Percentiles rank a stretch among this genome's conserved stretches.
Evolutionary conservation across 805 yeast genomes (phyloP).

Genomic region (Metschnikowia baotianmanensis): DNA sequence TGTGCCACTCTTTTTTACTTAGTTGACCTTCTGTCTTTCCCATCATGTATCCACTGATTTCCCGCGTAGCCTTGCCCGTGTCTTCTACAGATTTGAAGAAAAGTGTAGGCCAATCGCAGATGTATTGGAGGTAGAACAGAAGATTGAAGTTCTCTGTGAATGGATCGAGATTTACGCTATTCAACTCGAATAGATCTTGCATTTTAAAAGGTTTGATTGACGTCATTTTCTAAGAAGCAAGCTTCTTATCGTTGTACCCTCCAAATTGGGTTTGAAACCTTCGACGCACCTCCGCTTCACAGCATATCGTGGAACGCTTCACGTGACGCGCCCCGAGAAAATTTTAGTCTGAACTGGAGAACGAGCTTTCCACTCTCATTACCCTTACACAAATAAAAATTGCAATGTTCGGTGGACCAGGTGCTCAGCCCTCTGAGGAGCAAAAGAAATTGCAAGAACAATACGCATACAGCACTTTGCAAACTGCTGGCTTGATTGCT

Average conservation of each 20-base stretch:
- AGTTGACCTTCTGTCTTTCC: constrained; percentile 90
- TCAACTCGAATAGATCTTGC: constrained; percentile 71
- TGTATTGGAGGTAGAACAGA: constrained; percentile 79
- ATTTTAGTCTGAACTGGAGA: background rate
- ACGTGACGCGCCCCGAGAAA: constrained; percentile 11
- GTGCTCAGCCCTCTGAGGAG: constrained; percentile 52
- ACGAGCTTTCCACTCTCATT: background rate
- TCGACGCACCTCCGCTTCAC: no score
- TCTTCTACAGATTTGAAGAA: constrained; percentile 70
- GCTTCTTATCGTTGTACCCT: no score
- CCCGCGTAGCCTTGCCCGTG: constrained; percentile 11
- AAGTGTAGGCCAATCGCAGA: constrained; percentile 83
- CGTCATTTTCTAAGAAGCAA: constrained; percentile 60
- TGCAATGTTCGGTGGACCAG: constrained; percentile 55
- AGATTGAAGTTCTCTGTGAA: constrained; percentile 89
- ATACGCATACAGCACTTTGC: constrained; percentile 57
- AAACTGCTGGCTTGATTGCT: constrained; percentile 60
- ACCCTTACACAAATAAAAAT: background rate
- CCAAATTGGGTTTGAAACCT: no score
- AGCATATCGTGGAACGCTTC: background rate
- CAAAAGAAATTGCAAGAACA: constrained; percentile 66
- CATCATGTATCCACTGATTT: constrained; percentile 75
- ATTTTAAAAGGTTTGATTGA: constrained; percentile 86
- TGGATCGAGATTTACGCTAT: constrained; percentile 79
- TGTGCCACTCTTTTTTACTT: constrained; percentile 79